Conservation (phyloP, 495 filamentous ascomycete genomes). For the Penicillium canariense region DNA sequence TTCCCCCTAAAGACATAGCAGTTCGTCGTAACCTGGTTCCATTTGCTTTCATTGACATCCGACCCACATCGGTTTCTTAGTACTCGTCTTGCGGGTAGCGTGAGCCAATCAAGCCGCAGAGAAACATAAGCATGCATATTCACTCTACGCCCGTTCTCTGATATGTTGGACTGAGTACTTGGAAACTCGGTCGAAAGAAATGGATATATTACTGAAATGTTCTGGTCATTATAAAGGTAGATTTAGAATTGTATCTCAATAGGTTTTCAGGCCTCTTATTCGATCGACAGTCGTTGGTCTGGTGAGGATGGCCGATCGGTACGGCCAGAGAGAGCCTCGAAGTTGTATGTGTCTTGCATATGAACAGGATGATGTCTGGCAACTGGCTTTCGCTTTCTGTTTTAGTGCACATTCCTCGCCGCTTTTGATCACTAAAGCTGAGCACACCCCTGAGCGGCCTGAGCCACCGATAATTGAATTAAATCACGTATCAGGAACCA, state of each 20-base stretch:
- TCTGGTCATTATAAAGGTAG: background rate
- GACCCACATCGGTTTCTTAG: background rate
- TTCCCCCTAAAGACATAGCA: background rate
- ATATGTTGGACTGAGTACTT: background rate
- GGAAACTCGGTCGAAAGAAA: background rate
- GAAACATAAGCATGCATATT: slow-evolving; percentile 3
- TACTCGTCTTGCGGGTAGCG: background rate
- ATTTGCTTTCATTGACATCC: background rate
- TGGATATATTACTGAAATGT: background rate
- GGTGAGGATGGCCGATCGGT: background rate
- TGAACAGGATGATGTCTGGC: no score
- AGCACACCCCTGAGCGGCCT: no score
- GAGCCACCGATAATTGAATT: no score
- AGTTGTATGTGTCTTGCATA: background rate
- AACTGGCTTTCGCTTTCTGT: no score
- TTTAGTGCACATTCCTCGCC: no score
- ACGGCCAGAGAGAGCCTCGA: background rate
- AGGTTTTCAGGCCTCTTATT: background rate
- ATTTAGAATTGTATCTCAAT: background rate
- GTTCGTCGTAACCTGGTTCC: background rate
- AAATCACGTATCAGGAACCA: no score
- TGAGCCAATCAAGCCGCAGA: slow-evolving; percentile 2
- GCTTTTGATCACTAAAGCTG: no score
- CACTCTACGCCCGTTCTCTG: background rate
- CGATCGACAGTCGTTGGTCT: background rate